A percentile compares a stretch with the other conserved stretches of the same genome.
Conservation (phyloP, 768 basidiomycete species). For the Boletus fagicola region DNA sequence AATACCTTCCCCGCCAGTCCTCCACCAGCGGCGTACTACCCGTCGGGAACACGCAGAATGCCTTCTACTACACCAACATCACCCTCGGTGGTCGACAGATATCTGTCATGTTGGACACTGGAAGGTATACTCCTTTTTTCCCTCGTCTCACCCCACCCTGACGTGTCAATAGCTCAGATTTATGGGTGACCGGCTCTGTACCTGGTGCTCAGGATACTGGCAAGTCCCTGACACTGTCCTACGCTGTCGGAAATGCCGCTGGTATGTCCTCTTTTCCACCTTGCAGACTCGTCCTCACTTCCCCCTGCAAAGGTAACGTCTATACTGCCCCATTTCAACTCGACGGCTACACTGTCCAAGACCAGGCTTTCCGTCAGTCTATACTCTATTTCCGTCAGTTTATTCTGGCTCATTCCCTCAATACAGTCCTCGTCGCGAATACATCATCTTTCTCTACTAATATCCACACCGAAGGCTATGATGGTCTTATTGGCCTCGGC, state of each 20-base stretch:
- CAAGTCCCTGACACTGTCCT: constrained; percentile 52
- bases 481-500: constrained; percentile 77
- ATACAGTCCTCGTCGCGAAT: constrained; percentile 60
- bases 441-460: constrained; percentile 62
- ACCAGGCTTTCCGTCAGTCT: constrained; percentile 66
- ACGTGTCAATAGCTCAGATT: constrained; percentile 53
- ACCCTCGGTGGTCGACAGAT: constrained; percentile 59
- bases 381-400: not conserved
- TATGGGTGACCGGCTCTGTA: constrained; percentile 62
- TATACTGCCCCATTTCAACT: constrained; percentile 52
- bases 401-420: not conserved
- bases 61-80: constrained; percentile 70
- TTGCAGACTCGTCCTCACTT: not conserved
- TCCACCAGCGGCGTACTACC: constrained; percentile 34
- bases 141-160: constrained; percentile 1
- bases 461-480: constrained; percentile 58
- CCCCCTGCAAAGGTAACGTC: constrained; percentile 47
- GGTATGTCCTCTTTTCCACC: constrained; percentile 39
- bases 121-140: constrained; percentile 48
- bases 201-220: constrained; percentile 56
- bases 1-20: constrained; percentile 26
- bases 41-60: constrained; percentile 65
- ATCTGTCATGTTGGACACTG: constrained; percentile 71
- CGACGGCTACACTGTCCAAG: constrained; percentile 53
- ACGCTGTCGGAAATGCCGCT: constrained; percentile 65